These are phyloP conservation scores for Puccinia horiana DNA, from an alignment of 1,284 basidiomycete genomes.

Conservation along the genomic window DNA sequence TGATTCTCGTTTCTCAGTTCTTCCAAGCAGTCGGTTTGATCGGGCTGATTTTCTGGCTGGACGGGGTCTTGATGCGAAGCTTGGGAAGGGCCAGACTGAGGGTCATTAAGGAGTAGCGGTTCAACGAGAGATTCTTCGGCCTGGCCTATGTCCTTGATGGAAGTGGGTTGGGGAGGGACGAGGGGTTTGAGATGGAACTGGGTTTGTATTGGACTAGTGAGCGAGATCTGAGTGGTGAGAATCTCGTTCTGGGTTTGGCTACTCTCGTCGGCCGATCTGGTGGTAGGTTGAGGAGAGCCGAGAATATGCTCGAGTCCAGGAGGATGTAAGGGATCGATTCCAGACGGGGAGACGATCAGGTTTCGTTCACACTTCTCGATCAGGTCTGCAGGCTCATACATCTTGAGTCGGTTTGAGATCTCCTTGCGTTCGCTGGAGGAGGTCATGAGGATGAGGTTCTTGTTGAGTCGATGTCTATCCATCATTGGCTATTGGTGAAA, in stretches of 20 bases:
- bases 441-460: slow-evolving; percentile 1
- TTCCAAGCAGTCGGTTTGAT: neutral
- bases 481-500: slow-evolving; percentile 21
- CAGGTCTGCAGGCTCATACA: slow-evolving; percentile 37
- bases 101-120: no score
- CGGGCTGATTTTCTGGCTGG: neutral
- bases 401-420: slow-evolving; percentile 23
- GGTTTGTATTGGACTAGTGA: no score
- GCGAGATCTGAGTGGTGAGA: no score
- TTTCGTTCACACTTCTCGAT: slow-evolving; percentile 34
- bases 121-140: no score
- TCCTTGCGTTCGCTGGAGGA: slow-evolving; percentile 29
- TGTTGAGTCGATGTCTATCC: slow-evolving; percentile 6
- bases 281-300: no score
- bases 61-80: neutral
- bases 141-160: no score
- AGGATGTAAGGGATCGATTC: no score
- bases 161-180: neutral
- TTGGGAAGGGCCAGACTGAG: neutral
- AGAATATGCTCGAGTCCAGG: no score
- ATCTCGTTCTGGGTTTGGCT: no score
- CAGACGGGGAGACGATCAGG: no score
- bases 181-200: neutral
- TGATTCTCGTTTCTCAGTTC: slow-evolving; percentile 54
- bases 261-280: no score